Percentiles rank a stretch among this genome's conserved stretches.
Conservation (phyloP, 306 rosid species). For the Trifolium subterraneum region DNA sequence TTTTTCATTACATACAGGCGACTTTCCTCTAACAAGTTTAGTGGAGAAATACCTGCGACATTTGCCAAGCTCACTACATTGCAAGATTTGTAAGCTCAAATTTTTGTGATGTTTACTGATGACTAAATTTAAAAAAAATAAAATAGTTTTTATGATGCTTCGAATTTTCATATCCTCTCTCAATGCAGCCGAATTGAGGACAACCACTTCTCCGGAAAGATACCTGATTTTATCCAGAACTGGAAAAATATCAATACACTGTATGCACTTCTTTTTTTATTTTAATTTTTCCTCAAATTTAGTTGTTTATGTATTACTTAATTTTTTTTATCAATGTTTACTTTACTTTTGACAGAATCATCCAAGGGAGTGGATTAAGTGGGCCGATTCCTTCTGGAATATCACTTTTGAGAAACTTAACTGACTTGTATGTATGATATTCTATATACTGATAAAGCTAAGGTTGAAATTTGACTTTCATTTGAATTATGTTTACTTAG, state of each 20-base stretch:
- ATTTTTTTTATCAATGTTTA: neutral
- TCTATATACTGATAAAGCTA: neutral
- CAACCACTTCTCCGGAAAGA: constrained; percentile 59
- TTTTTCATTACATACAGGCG: constrained; percentile 41
- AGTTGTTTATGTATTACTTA: constrained; percentile 15
- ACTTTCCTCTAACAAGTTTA: constrained; percentile 53
- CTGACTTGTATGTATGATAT: constrained; percentile 60
- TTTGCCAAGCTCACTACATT: constrained; percentile 44
- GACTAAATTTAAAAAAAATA: neutral
- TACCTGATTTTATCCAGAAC: constrained; percentile 62
- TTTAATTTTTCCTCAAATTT: neutral
- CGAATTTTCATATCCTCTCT: neutral
- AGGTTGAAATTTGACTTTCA: constrained; percentile 18
- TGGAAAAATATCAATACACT: constrained; percentile 56
- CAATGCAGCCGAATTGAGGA: constrained; percentile 63
- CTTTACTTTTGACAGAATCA: constrained; percentile 42
- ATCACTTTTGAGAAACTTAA: constrained; percentile 47
- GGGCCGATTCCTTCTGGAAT: constrained; percentile 77
- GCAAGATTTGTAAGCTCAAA: constrained; percentile 53
- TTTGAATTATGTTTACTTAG: neutral
- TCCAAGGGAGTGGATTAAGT: constrained; percentile 70
- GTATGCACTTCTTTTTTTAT: constrained; percentile 41
- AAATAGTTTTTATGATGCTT: neutral
- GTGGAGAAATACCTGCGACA: constrained; percentile 43
- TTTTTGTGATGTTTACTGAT: neutral